These are phyloP conservation scores for Hypoxylon cercidicola DNA, from an alignment of 495 filamentous ascomycete genomes.

Conservation along the genomic window DNA sequence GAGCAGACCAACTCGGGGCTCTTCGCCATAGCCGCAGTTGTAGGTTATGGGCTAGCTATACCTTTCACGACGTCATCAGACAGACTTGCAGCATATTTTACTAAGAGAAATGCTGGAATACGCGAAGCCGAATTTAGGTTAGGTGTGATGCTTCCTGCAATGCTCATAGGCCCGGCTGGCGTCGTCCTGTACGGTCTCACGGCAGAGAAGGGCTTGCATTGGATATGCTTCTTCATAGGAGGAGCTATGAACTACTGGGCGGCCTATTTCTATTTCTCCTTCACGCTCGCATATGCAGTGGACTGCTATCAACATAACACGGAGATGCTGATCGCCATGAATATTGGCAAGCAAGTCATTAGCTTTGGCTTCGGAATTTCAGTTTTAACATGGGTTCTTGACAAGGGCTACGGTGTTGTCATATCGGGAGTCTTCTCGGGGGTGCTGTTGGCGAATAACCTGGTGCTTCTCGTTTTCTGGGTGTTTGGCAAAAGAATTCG, in stretches of 20 bases:
- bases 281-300: slow-evolving; percentile 69
- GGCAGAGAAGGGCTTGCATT: slow-evolving; percentile 63
- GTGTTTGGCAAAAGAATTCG: slow-evolving; percentile 67
- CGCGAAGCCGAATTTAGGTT: slow-evolving; percentile 72
- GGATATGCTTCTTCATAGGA: slow-evolving; percentile 66
- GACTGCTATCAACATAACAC: slow-evolving; percentile 68
- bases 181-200: slow-evolving; percentile 66
- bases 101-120: slow-evolving; percentile 63
- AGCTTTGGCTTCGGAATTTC: slow-evolving; percentile 70
- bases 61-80: slow-evolving; percentile 68
- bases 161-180: slow-evolving; percentile 64
- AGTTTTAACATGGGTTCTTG: slow-evolving; percentile 67
- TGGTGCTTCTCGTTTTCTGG: slow-evolving; percentile 65
- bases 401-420: slow-evolving; percentile 65
- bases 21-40: slow-evolving; percentile 61
- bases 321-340: slow-evolving; percentile 76
- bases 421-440: slow-evolving; percentile 70
- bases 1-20: slow-evolving; percentile 64
- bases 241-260: slow-evolving; percentile 63
- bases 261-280: slow-evolving; percentile 68
- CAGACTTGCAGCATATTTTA: slow-evolving; percentile 64
- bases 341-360: slow-evolving; percentile 72
- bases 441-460: slow-evolving; percentile 66
- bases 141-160: slow-evolving; percentile 63
- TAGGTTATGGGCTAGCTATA: slow-evolving; percentile 64